Percentiles rank a stretch among this genome's conserved stretches.
Conservation (phyloP, 2,329 filamentous ascomycete species). For the Aspergillus ibericus region DNA sequence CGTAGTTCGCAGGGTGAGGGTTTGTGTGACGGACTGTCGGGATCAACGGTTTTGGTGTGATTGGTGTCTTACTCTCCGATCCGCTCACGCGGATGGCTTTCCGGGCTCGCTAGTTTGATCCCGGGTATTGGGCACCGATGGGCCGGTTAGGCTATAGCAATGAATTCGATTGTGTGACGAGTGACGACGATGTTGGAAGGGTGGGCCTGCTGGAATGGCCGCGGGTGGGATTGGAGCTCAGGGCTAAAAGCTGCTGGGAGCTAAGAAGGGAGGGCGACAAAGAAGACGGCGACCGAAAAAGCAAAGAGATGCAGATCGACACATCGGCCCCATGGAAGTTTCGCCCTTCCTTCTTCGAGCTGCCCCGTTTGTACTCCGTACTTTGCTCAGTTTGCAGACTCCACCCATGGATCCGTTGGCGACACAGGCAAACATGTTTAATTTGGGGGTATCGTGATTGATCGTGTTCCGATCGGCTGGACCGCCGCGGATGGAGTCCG, state of each 20-base stretch:
- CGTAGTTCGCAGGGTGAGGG: constrained; percentile 6
- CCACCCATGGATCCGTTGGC: not conserved
- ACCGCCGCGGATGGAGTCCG: constrained; percentile 1
- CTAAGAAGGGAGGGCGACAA: not conserved
- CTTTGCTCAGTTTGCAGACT: not conserved
- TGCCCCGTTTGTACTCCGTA: not conserved
- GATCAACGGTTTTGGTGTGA: constrained; percentile 9
- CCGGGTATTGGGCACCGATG: constrained; percentile 8
- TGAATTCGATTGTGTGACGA: not conserved
- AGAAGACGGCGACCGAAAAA: not conserved
- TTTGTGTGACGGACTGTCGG: constrained; percentile 7
- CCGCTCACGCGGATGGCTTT: constrained; percentile 8
- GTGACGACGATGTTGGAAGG: not conserved
- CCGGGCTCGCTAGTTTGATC: constrained; percentile 4
- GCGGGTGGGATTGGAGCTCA: not conserved
- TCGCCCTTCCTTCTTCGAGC: not conserved
- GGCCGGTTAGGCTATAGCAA: constrained; percentile 4
- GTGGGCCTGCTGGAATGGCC: not conserved
- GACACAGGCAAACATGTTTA: not conserved
- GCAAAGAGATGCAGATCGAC: not conserved
- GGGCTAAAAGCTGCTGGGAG: no score
- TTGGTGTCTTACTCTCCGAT: constrained; percentile 9
- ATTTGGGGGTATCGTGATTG: not conserved
- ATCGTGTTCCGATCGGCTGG: constrained; percentile 7
- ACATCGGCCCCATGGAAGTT: not conserved